These are phyloP conservation scores for Candida nonsorbophila DNA, from an alignment of 805 yeast genomes.

Conservation along the genomic window DNA sequence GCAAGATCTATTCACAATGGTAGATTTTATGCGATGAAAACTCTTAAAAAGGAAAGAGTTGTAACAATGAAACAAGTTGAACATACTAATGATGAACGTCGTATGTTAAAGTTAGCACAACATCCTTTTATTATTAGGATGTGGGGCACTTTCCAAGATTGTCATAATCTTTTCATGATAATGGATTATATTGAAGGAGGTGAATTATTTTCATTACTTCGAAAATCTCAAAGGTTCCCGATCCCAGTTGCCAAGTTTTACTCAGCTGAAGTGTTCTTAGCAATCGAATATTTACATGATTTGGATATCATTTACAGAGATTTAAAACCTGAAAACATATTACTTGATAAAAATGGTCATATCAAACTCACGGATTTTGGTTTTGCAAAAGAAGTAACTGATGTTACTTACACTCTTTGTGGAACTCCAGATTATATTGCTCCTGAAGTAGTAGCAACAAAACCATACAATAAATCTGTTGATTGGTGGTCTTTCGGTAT, in stretches of 20 bases:
- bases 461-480: conserved; percentile 57
- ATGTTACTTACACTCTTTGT: conserved; percentile 57
- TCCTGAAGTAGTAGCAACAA: conserved; percentile 60
- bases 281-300: conserved; percentile 55
- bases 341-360: conserved; percentile 55
- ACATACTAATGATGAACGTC: conserved; percentile 58
- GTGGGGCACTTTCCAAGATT: conserved; percentile 67
- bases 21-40: conserved; percentile 56
- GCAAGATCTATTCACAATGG: conserved; percentile 56
- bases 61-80: conserved; percentile 60
- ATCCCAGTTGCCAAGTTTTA: conserved; percentile 61
- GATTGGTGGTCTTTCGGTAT: conserved; percentile 67
- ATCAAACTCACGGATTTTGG: conserved; percentile 60
- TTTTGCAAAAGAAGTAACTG: conserved; percentile 56
- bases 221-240: conserved; percentile 56
- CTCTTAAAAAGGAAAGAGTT: conserved; percentile 51
- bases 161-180: conserved; percentile 52
- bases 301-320: conserved; percentile 57
- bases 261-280: conserved; percentile 57
- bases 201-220: conserved; percentile 49
- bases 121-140: conserved; percentile 57
- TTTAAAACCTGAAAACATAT: conserved; percentile 56
- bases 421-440: conserved; percentile 65
- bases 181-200: conserved; percentile 67
- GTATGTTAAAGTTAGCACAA: conserved; percentile 53